Evolutionary conservation across 768 basidiomycete genomes (phyloP), one percentile per base, ranked within the genome.

Genomic region (Stropharia rugosoannulata): DNA sequence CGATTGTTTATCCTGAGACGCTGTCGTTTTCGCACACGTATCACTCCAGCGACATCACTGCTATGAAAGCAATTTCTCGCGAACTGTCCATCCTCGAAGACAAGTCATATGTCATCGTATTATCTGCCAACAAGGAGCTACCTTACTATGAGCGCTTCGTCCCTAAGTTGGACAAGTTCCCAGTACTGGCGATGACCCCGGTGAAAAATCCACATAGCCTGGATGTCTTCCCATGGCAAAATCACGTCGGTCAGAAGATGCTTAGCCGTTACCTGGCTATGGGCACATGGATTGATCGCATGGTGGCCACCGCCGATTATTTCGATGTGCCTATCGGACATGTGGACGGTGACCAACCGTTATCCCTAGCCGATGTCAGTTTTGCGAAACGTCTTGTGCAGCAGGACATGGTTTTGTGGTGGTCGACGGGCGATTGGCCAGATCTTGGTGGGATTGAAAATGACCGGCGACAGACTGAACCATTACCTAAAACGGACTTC

Each of bases 401-500:
- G 45, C 93, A 98, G 59, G 97, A 98, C 64, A 85, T 92, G 65
- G 78, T 98, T 3, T 76, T 99, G 3, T 99, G 97, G 97, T 99
- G 97, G 97, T 96, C 97, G 8, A 81, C 89, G 2, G 84, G 87
- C 3, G 85, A 92, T 29, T 82, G 82, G 16, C 95, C 97, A 3
- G 97, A 99, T 72, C 79, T 98, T 0, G 97, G 97, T 35, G 97
- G 97, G 3, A 81, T 88, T 48, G 95, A 99, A 67, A 85, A 93
- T 45, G 96, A 98, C 69, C 81, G 80, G 51, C 80, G 87, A 44
- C 82, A 85, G 0, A 73, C 80, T 1, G 90, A 93, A 56, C 94
- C 95, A 42, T 73, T 93, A 22, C 84, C 86, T 11, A 87, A 85
- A 56, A 91, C 93, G 0, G 94, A 97, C 59, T 93, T 97, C 70